Base-by-base conservation (phyloP, 2,329 filamentous ascomycete genomes). In the Fusarium humuli region DNA sequence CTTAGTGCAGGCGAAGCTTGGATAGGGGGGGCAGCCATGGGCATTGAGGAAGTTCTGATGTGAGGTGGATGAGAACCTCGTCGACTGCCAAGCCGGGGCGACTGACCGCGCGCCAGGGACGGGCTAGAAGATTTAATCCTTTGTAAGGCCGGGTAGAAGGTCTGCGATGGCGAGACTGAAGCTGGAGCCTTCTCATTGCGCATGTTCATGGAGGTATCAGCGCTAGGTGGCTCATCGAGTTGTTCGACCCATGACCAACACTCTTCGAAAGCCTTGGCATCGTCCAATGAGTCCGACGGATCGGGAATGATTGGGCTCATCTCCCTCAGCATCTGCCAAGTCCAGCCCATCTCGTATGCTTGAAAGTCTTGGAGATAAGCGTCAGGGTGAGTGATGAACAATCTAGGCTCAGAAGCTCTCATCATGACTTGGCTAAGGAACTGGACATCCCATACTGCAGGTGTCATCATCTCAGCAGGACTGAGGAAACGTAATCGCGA, bases 371-470 rank as follows among this genome's bases (percentile, higher is more conserved):
- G 92, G 4, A 92, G 80, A 70, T 95, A 95, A 2, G 91, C 90
- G 70, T 92, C 89, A 6, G 90, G 87, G 62, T 93, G 91, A 2
- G 92, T 95, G 61, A 94, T 85, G 79, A 92, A 95, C 14, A 95
- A 85, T 11, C 92, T 86, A 66, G 90, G 89, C 67, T 87, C 85
- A 12, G 87, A 85, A 30, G 89, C 86, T 73, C 90, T 89, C 92
- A 94, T 94, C 74, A 92, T 87, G 40, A 94, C 87, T 49, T 91
- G 90, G 52, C 85, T 85, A 29, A 95, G 83, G 67, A 94, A 94
- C 12, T 87, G 83, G 4, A 90, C 87, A 54, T 90, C 88, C 92
- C 92, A 95, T 5, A 90, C 79, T 2, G 89, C 86, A 1, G 91
- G 88, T 1, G 90, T 94, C 40, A 92, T 80, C 88, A 94, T 92